Base-by-base conservation (phyloP, 139 green algal species). In the Tetradesmus lagerheimii region DNA sequence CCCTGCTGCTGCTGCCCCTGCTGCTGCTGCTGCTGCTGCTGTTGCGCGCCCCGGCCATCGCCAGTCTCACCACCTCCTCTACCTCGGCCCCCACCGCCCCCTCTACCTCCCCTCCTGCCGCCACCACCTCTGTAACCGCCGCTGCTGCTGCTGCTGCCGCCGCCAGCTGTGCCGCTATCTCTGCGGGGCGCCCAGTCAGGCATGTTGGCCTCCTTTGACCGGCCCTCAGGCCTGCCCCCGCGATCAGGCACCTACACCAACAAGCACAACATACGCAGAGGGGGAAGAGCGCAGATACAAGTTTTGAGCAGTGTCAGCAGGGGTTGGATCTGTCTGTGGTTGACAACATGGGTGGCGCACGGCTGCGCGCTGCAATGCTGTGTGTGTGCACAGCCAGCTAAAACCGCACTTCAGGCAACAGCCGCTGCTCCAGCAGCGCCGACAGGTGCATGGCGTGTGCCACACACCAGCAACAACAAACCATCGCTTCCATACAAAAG, bases 171-270 rank as follows among this genome's bases (percentile, higher is more conserved):
- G 37, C 9, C 11, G 66, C 66, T 38, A 27, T 76, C 66, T 37
- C 81, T 47, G 31, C 81, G 50, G 14, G 83, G 23, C 20, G 62
- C 29, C 83, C 83, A 80, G 37, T 88, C 83, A 41, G 62, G 62
- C 83, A 80, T 87, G 82, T 53, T 53, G 3, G 82, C 92, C 29
- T 50, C 39, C 9, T 84, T 90, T 89, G 86, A 83, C 14, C 92
- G 37, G 35, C 85, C 90, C 93, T 93, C 81, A 11, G 88, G 82
- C 31, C 92, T 78, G 14, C 95, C 95, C 0, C 95, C 95, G 3
- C 95, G 81, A 80, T 97, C 94, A 23, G 95, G 95, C 66, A 97
- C 95, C 37, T 83, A 79, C 2, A 57, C 3, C 18, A 57, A n/a
- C 76, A 50, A 31, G 0, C 8, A 34, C 76, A n/a, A n/a, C n/a